These are phyloP conservation scores for Perkinsela sp. DNA, from an alignment of 208 protist genomes.

Conservation along the genomic window DNA sequence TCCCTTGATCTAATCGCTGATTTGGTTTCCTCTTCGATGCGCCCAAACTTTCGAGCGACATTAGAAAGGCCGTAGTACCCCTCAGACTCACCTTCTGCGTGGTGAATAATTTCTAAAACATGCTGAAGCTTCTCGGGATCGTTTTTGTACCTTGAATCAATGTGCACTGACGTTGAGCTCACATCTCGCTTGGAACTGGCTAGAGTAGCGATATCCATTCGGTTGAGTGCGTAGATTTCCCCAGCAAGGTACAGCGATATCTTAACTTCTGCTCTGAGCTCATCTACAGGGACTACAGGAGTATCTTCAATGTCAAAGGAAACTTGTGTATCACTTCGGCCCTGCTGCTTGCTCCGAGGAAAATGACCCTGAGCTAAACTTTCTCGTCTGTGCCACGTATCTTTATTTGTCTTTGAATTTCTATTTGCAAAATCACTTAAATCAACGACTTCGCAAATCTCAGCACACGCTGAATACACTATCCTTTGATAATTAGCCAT, in stretches of 20 bases:
- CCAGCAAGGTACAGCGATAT: neutral
- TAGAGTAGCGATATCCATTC: neutral
- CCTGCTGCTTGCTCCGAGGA: too few relatives aligned
- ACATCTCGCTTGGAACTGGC: neutral
- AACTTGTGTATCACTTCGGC: too few relatives aligned
- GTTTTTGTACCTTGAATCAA: neutral
- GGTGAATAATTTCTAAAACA: neutral
- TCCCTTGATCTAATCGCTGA: neutral
- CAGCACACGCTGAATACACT: too few relatives aligned
- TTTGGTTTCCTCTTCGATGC: neutral
- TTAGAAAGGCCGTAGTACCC: neutral
- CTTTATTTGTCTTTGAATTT: too few relatives aligned
- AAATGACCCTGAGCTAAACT: too few relatives aligned
- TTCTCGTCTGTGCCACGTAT: too few relatives aligned
- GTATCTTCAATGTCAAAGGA: neutral
- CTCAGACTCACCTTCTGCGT: neutral
- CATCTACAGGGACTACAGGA: neutral
- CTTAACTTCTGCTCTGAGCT: neutral
- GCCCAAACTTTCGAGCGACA: neutral
- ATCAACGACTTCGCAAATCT: too few relatives aligned
- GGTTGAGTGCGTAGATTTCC: neutral
- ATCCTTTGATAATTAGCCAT: too few relatives aligned
- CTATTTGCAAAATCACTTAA: too few relatives aligned
- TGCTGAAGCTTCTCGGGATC: neutral
- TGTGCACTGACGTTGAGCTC: neutral